phyloP scores from a whole-genome alignment of 352 stramenopile genomes.

The Phytophthora boehmeriae region DNA sequence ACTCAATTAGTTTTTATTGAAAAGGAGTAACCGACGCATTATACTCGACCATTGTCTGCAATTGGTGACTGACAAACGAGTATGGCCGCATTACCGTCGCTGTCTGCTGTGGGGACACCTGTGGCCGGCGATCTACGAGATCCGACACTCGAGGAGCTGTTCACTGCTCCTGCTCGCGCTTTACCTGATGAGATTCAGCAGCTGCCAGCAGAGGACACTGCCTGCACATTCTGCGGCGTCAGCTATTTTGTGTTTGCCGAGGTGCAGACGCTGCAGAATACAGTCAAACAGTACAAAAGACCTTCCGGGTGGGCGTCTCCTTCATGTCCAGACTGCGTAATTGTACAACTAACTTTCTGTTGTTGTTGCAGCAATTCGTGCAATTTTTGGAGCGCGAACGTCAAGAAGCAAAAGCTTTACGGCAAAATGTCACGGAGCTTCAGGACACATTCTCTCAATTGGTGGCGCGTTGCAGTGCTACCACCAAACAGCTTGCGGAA shows the following conservation, averaged over 20 bases:
- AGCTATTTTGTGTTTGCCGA: slow-evolving; percentile 89
- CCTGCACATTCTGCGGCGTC: slow-evolving; percentile 85
- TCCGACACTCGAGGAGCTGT: slow-evolving; percentile 76
- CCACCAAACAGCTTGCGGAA: slow-evolving; percentile 24
- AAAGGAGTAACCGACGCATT: too few relatives aligned
- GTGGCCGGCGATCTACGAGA: slow-evolving; percentile 51
- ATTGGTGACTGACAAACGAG: too few relatives aligned
- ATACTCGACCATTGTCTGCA: too few relatives aligned
- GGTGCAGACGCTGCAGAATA: slow-evolving; percentile 75
- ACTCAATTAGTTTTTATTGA: too few relatives aligned
- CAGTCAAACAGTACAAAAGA: slow-evolving; percentile 75
- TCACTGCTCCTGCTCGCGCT: slow-evolving; percentile 57
- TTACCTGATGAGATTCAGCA: slow-evolving; percentile 74
- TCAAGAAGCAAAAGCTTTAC: slow-evolving; percentile 41
- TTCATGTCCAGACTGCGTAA: neutral
- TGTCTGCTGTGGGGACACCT: neutral
- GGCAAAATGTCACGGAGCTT: slow-evolving; percentile 41
- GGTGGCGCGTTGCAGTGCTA: slow-evolving; percentile 11
- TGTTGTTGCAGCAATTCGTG: slow-evolving; percentile 51
- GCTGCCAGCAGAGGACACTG: slow-evolving; percentile 70
- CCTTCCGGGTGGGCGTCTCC: slow-evolving; percentile 54
- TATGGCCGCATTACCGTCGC: slow-evolving; percentile 24
- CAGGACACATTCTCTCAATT: slow-evolving; percentile 47
- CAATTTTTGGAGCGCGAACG: slow-evolving; percentile 73
- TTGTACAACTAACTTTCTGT: slow-evolving; percentile 4